Conservation (phyloP, 75 land plant species). For the Selaginella tamariscina region DNA sequence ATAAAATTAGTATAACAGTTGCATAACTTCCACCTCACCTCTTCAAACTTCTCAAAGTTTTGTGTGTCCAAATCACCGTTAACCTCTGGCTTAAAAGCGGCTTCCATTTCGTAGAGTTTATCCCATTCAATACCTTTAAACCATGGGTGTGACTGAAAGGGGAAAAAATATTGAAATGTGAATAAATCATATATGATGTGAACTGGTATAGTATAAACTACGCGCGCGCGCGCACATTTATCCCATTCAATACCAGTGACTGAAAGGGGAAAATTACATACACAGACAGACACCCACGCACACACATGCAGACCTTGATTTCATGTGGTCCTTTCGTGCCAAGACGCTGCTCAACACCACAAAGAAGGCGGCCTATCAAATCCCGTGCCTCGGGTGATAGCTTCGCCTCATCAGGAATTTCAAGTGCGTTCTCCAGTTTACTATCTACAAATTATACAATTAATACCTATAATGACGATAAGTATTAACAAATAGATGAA, state of each 20-base stretch:
- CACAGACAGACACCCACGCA: too few species aligned
- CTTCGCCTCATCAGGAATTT: conserved; percentile 86
- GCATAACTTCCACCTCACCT: too few species aligned
- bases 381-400: conserved; percentile 65
- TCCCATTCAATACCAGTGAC: not conserved
- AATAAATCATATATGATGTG: not conserved
- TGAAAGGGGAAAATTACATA: not conserved
- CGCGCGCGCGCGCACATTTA: conserved; percentile 3
- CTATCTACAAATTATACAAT: conserved; percentile 39
- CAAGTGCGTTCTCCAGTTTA: conserved; percentile 71
- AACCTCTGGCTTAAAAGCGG: conserved; percentile 80
- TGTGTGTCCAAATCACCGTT: conserved; percentile 75
- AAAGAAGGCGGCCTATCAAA: conserved; percentile 57
- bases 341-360: conserved; percentile 75
- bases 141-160: conserved; percentile 59
- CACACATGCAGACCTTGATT: conserved; percentile 54
- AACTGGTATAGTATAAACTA: conserved; percentile 4
- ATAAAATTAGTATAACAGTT: too few species aligned
- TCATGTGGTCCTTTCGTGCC: conserved; percentile 68
- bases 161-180: not conserved
- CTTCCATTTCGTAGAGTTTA: conserved; percentile 60
- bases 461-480: too few species aligned
- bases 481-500: not conserved
- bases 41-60: conserved; percentile 87
- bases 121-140: conserved; percentile 61